These are phyloP conservation scores for Lithocarpus polystachyus DNA, from an alignment of 306 rosid genomes.

Conservation along the genomic window DNA sequence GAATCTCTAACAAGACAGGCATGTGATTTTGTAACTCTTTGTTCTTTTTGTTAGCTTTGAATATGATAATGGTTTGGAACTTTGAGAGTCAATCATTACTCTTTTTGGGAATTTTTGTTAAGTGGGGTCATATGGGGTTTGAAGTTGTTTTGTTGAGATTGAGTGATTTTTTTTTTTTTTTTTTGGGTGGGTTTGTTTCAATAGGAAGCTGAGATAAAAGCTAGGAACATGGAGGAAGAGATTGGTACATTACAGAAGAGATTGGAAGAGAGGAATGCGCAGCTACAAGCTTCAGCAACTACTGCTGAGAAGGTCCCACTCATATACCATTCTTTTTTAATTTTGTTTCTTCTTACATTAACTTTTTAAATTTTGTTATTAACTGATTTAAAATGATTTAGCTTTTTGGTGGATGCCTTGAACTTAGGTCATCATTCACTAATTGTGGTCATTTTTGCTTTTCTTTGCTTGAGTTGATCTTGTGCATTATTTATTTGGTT, in stretches of 20 bases:
- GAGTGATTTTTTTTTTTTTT: slow-evolving; percentile 14
- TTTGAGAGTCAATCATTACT: slow-evolving; percentile 27
- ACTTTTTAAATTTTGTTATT: slow-evolving; percentile 12
- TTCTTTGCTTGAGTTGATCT: slow-evolving; percentile 22
- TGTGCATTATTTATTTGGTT: not conserved
- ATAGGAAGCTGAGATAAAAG: slow-evolving; percentile 84
- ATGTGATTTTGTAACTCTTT: slow-evolving; percentile 23
- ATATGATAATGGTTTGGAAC: slow-evolving; percentile 18
- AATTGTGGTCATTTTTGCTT: slow-evolving; percentile 15
- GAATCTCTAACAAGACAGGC: slow-evolving; percentile 84
- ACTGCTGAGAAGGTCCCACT: slow-evolving; percentile 65
- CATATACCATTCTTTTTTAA: slow-evolving; percentile 10
- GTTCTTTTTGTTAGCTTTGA: slow-evolving; percentile 23
- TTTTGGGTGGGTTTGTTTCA: slow-evolving; percentile 6
- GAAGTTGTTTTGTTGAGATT: slow-evolving; percentile 1
- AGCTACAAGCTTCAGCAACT: slow-evolving; percentile 71
- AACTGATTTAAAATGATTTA: not conserved
- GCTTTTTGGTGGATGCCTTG: slow-evolving; percentile 1
- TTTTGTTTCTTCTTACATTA: slow-evolving; percentile 3
- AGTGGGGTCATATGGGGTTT: slow-evolving; percentile 42
- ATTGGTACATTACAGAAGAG: slow-evolving; percentile 57
- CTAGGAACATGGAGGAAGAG: slow-evolving; percentile 76
- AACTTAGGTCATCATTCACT: slow-evolving; percentile 6
- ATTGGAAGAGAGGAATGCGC: slow-evolving; percentile 61
- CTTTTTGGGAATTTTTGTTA: slow-evolving; percentile 25